Evolutionary conservation across 1,284 basidiomycete species (phyloP).

Genomic region (Puccinia coronata): DNA sequence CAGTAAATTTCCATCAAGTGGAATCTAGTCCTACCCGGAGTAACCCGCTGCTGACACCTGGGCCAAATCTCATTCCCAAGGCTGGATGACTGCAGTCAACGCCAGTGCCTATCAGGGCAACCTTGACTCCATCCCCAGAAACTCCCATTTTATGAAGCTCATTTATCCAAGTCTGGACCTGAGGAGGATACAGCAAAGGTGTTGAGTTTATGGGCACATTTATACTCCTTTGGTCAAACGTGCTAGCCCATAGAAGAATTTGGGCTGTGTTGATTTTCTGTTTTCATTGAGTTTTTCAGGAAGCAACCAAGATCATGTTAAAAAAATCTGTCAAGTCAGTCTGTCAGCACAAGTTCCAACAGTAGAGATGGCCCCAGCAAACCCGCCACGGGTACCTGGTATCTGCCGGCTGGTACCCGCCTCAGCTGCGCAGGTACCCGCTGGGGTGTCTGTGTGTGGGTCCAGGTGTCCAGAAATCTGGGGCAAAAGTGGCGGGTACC

Average conservation of each 20-base stretch:
- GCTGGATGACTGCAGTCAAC: constrained; percentile 68
- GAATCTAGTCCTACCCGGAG: no score
- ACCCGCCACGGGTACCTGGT: no score
- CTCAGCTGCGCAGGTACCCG: no score
- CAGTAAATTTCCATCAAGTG: no score
- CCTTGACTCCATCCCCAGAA: constrained; percentile 26
- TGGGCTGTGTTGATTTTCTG: neutral
- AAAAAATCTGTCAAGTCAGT: neutral
- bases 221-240: neutral
- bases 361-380: no score
- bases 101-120: constrained; percentile 57
- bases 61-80: constrained; percentile 68
- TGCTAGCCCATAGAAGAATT: neutral
- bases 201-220: neutral
- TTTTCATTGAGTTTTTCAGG: neutral
- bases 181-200: constrained; percentile 55
- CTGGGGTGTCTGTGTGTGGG: no score
- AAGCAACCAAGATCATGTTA: neutral
- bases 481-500: no score
- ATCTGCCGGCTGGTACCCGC: no score
- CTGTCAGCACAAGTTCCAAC: neutral
- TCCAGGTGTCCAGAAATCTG: no score
- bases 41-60: constrained; percentile 68
- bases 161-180: constrained; percentile 64
- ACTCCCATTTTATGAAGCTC: constrained; percentile 56